phyloP scores from a whole-genome alignment of 352 stramenopile genomes.

The Phytophthora pisi region DNA sequence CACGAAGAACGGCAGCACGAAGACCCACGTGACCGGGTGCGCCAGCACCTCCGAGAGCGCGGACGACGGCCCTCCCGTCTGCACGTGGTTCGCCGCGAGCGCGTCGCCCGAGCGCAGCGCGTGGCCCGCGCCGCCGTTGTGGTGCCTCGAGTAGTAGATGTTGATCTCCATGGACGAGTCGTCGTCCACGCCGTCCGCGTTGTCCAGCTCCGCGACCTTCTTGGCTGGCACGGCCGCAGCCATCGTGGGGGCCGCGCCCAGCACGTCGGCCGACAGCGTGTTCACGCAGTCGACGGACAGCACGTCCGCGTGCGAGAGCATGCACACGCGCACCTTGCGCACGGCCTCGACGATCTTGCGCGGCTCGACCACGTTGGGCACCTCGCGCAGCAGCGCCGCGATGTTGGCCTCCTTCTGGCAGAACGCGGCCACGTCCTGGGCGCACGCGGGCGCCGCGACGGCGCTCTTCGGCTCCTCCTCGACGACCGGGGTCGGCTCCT shows the following conservation, averaged over 20 bases:
- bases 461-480: slow-evolving; percentile 1
- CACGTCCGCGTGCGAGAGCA: slow-evolving; percentile 56
- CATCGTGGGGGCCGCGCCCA: slow-evolving; percentile 20
- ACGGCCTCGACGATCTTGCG: slow-evolving; percentile 45
- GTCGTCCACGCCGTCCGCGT: slow-evolving; percentile 32
- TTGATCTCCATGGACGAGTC: slow-evolving; percentile 66
- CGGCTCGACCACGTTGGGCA: slow-evolving; percentile 34
- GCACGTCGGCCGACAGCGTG: slow-evolving; percentile 40
- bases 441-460: slow-evolving; percentile 34
- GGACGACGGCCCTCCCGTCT: slow-evolving; percentile 27
- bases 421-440: slow-evolving; percentile 42
- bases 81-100: slow-evolving; percentile 33
- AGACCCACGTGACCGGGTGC: slow-evolving; percentile 51
- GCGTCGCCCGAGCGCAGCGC: slow-evolving; percentile 37
- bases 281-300: slow-evolving; percentile 59
- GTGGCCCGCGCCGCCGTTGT: slow-evolving; percentile 39
- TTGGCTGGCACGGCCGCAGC: slow-evolving; percentile 21
- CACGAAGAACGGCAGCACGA: slow-evolving; percentile 69
- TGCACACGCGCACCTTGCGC: slow-evolving; percentile 56
- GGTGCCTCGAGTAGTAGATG: slow-evolving; percentile 62
- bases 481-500: not conserved
- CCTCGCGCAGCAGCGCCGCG: slow-evolving; percentile 52
- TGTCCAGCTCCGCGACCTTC: slow-evolving; percentile 13
- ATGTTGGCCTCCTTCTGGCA: slow-evolving; percentile 60
- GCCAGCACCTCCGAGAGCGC: slow-evolving; percentile 27